Conservation (phyloP, 2,329 filamentous ascomycete genomes). For the Peltaster fructicola region DNA sequence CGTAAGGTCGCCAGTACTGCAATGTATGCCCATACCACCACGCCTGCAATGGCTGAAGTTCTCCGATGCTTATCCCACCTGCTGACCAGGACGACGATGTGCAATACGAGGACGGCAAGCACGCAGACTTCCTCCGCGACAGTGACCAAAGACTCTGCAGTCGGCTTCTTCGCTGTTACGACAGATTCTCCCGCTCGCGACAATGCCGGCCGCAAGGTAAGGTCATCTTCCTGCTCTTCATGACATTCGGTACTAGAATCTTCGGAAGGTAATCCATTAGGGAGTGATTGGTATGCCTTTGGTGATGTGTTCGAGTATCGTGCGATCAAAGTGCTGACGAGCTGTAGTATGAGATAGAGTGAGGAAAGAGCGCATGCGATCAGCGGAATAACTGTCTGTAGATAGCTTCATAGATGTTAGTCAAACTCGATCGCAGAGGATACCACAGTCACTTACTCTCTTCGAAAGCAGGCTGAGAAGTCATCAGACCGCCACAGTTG, state of each 20-base stretch:
- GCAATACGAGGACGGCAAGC: constrained; percentile 51
- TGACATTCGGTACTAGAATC: constrained; percentile 22
- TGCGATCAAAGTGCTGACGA: constrained; percentile 34
- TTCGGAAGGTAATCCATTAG: constrained; percentile 1
- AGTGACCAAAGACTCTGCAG: constrained; percentile 52
- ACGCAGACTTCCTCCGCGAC: constrained; percentile 60
- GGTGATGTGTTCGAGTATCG: no score
- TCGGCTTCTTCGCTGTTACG: constrained; percentile 58
- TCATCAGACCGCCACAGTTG: constrained; percentile 45
- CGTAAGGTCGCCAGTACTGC: constrained; percentile 55
- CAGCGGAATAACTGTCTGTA: constrained; percentile 65
- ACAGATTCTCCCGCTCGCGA: constrained; percentile 32
- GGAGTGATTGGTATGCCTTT: no score
- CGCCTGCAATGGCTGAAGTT: constrained; percentile 44
- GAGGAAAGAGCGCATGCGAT: constrained; percentile 53
- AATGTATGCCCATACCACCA: constrained; percentile 68
- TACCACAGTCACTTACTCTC: constrained; percentile 37
- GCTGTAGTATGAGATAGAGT: constrained; percentile 43
- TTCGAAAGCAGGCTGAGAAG: constrained; percentile 43
- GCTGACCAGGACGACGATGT: constrained; percentile 44
- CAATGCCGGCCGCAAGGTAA: constrained; percentile 37
- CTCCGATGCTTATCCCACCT: constrained; percentile 38
- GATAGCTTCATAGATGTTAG: constrained; percentile 39
- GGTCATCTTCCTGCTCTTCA: constrained; percentile 39
- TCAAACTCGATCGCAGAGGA: constrained; percentile 6